Evolutionary conservation across 345 rosid genomes (phyloP), one percentile per base, ranked within the genome.

Genomic region (Pugionium dolabratum): DNA sequence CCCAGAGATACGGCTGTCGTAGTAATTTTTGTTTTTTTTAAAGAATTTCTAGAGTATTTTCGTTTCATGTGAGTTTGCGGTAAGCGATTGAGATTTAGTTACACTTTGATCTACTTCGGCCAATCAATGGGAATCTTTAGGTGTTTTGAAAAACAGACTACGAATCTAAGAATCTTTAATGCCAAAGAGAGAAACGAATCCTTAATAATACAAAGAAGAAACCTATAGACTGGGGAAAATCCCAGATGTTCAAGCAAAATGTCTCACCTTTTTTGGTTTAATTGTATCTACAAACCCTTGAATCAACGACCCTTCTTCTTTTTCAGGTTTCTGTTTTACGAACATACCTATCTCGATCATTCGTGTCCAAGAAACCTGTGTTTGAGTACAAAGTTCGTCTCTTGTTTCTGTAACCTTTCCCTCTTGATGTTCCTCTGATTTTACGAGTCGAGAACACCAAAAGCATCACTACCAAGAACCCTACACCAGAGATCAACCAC

Each of bases 401-500:
- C 80, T 78, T 88, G 79, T 52, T 84, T 79, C 86, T 84, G 35
- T 78, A 66, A 62, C 80, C 75, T 78, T 85, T 88, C 53, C 81
- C 85, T 77, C 80, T 87, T 4, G 57, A 47, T 60, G 66, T 57
- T 70, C 84, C 90, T 79, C 83, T 94, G 4, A 73, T 75, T 62
- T 64, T 82, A 67, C 77, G 79, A 37, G 87, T 83, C 0, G 83
- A 81, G 76, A 83, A 85, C 68, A 85, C 76, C 81, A 70, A 72
- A 0, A 78, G 57, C 77, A 78, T 80, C 61, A 88, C 88, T 34
- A 71, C 73, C 67, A 88, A 47, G 75, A 94, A 88, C 37, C 91
- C 97, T 54, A 86, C 63, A 3, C 95, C 93, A 11, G 93, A 88
- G 7, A 85, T 51, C 50, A 79, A 76, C 97, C 99, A 90, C 39